Base-by-base conservation (phyloP, 192 early-diverging fungal species). In the Entomortierella chlamydospora region DNA sequence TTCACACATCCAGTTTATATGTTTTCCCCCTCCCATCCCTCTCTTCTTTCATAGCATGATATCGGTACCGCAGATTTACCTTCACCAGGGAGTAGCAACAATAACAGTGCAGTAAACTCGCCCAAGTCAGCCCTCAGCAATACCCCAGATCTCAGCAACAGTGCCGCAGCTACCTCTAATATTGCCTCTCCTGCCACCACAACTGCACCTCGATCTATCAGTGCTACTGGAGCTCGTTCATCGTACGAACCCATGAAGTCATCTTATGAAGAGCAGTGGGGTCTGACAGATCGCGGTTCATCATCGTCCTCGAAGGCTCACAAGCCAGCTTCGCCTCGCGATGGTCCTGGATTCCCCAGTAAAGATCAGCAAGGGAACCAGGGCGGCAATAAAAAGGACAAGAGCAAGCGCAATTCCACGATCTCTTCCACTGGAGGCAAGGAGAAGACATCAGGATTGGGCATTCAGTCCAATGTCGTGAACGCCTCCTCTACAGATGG, bases 241-340 rank as follows among this genome's bases (percentile, higher is more conserved):
- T 81, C 82, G 57, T 81, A 77, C 43, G 82, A 85, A 60, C 84
- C 84, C 51, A 85, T 85, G 82, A 85, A 81, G 52, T 81, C 84
- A 2, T 85, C 84, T 20, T 85, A 85, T 37, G 84, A 85, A 42
- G 73, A 85, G 50, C 78, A 81, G 17, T 85, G 84, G 84, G 76
- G 68, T 50, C 57, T 79, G 17, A 31, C 68, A 0, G 63, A 70
- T 43, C 63, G 64, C 2, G 47, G 55, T 4, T 51, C 70, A 22
- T 59, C 61, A 4, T n/a, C n/a, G n/a, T n/a, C n/a, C n/a, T n/a
- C 66, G 5, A 79, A 70, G 25, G 50, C 76, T 0, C 55, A 66
- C 51, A 78, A 69, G 61, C 43, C 52, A 29, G 65, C 66, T 34
- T 78, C 73, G 13, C 73, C 73, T 13, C 73, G 73, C 22, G 73